Base-by-base conservation (phyloP, 2,329 filamentous ascomycete species). In the Curvularia lunata region DNA sequence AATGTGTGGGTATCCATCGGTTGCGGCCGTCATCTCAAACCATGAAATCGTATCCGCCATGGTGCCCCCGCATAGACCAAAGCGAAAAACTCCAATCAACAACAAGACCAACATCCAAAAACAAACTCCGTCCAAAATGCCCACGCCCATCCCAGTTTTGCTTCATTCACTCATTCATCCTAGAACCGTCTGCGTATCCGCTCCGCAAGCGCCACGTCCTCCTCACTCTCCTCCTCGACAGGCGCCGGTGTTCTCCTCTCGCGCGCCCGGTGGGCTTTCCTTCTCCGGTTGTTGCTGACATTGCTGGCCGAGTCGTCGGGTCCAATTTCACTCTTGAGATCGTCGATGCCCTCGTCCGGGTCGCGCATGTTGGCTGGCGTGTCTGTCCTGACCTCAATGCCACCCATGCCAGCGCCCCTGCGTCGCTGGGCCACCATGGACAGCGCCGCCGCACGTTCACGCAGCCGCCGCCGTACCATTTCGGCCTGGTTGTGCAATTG, bases 401-500 rank as follows among this genome's bases (percentile, higher is more conserved):
- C 78, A 13, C 75, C 75, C 28, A 67, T 62, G 67, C 53, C 82
- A 71, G 28, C 82, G 77, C 60, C 75, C 82, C 88, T 62, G 74
- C 84, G 63, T 78, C 83, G 61, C 82, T 87, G 77, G 78, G 86
- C 79, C 82, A 88, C 74, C 85, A 83, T 76, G 78, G 87, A 81
- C 81, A 98, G 81, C 1, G 91, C 93, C 0, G 92, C 91, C 13
- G 89, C 88, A 40, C 94, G 90, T 73, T 95, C 90, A 5, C 93
- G 89, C 5, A 98, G 83, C 0, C 89, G 86, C 21, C 86, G 88
- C 5, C 94, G 88, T 16, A 97, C 91, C 18, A 83, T 77, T 78
- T 97, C 92, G 1, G 94, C 94, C 70, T 89, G 89, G 65, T 87
- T 85, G 73, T 98, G 94, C n/a, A 98, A 83, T 27, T 86, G 87